phyloP scores from a whole-genome alignment of 345 rosid genomes.

The Geranium rotundifolium region DNA sequence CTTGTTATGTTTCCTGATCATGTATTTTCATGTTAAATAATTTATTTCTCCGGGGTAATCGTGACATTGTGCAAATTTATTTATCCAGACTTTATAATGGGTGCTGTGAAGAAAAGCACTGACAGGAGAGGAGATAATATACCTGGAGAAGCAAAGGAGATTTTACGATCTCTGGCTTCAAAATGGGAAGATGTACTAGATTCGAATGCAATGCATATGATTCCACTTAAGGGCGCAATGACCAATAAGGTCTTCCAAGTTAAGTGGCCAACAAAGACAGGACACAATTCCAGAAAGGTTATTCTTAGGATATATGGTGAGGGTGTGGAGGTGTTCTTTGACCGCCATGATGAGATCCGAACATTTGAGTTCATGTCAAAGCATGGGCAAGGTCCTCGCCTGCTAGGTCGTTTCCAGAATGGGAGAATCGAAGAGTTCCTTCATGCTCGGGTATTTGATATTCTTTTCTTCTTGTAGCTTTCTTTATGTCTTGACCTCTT shows the following conservation, averaged over 20 bases:
- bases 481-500: not conserved
- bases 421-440: slow-evolving; percentile 91
- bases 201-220: slow-evolving; percentile 43
- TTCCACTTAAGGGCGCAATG: slow-evolving; percentile 80
- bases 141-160: slow-evolving; percentile 50
- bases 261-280: slow-evolving; percentile 40
- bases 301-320: slow-evolving; percentile 81
- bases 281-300: slow-evolving; percentile 32
- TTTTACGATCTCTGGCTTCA: slow-evolving; percentile 47
- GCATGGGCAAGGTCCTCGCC: slow-evolving; percentile 81
- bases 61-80: not conserved
- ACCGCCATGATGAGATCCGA: slow-evolving; percentile 63
- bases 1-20: not conserved
- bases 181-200: slow-evolving; percentile 73
- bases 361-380: slow-evolving; percentile 84
- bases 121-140: slow-evolving; percentile 11
- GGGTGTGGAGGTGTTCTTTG: slow-evolving; percentile 80
- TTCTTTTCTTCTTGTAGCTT: too few species aligned
- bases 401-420: slow-evolving; percentile 60
- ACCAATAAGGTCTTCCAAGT: slow-evolving; percentile 63
- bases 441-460: slow-evolving; percentile 53
- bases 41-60: not conserved
- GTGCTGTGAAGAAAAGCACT: slow-evolving; percentile 13
- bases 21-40: not conserved
- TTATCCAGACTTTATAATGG: slow-evolving; percentile 13